phyloP scores from a whole-genome alignment of 495 filamentous ascomycete species.

The Aspergillus haitiensis region DNA sequence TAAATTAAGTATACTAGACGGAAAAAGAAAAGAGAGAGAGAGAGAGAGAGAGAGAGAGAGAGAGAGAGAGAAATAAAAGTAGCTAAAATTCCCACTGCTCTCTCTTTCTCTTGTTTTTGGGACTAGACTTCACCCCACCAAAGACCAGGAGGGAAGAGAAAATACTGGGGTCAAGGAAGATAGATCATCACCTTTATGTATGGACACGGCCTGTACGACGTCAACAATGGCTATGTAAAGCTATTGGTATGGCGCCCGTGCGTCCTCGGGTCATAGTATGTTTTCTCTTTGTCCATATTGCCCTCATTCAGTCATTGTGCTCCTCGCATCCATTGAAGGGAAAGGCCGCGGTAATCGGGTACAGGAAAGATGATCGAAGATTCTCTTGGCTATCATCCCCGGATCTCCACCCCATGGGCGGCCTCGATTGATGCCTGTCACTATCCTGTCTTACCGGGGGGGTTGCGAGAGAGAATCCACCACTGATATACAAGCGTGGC shows the following conservation, averaged over 20 bases:
- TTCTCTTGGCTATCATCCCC: constrained; percentile 10
- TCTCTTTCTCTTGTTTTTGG: background rate
- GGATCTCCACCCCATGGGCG: constrained; percentile 1
- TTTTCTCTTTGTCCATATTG: constrained; percentile 9
- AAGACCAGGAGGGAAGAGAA: background rate
- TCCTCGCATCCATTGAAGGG: background rate
- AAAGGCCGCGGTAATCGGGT: constrained; percentile 8
- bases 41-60: background rate
- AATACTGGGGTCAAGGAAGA: constrained; percentile 2
- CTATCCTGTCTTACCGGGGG: constrained; percentile 10
- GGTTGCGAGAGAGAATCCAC: constrained; percentile 18
- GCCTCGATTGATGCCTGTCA: background rate
- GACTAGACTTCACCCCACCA: background rate
- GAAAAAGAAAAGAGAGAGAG: too few relatives aligned
- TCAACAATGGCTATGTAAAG: constrained; percentile 7
- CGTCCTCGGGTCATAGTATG: constrained; percentile 3
- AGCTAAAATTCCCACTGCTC: background rate
- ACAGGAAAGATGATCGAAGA: constrained; percentile 5
- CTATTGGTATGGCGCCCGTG: background rate
- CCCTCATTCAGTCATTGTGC: background rate
- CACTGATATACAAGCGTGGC: constrained; percentile 4
- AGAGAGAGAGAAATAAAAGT: background rate
- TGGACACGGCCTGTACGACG: constrained; percentile 7
- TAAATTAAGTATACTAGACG: too few relatives aligned
- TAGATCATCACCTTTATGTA: constrained; percentile 12